phyloP scores from a whole-genome alignment of 2,329 filamentous ascomycete genomes.

The Xylaria sp. region DNA sequence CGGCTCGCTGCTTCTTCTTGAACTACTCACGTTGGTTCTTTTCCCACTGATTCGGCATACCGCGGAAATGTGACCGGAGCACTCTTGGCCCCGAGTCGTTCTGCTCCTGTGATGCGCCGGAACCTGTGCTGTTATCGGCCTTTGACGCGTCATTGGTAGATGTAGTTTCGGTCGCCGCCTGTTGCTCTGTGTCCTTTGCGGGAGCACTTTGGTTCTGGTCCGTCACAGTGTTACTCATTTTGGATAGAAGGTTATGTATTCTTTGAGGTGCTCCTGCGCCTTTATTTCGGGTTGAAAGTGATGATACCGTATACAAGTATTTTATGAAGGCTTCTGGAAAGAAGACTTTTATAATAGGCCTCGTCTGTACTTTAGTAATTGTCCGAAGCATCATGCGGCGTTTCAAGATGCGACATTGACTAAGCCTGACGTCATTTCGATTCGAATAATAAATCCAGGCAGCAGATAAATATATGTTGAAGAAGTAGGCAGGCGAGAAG shows the following conservation, averaged over 20 bases:
- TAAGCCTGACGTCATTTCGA: conserved; percentile 30
- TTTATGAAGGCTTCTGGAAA: conserved; percentile 5
- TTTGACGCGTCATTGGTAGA: conserved; percentile 14
- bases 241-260: background rate
- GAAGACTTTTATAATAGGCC: no score
- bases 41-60: conserved; percentile 47
- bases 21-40: conserved; percentile 42
- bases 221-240: conserved; percentile 23
- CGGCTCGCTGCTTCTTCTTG: background rate
- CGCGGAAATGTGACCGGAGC: conserved; percentile 43
- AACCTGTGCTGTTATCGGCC: conserved; percentile 15
- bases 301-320: conserved; percentile 1
- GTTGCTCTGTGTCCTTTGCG: conserved; percentile 23
- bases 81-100: conserved; percentile 34
- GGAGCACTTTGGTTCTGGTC: conserved; percentile 13
- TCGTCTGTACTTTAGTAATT: background rate
- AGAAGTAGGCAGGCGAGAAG: no score
- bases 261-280: background rate
- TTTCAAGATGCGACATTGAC: conserved; percentile 18
- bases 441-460: background rate
- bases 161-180: conserved; percentile 12
- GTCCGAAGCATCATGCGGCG: conserved; percentile 11
- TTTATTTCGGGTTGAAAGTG: background rate
- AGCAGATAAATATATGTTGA: background rate
- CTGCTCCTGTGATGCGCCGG: conserved; percentile 16